A percentile compares a stretch with the other conserved stretches of the same genome.
Evolutionary conservation across 345 rosid genomes (phyloP).

Genomic region (Citrus medica): DNA sequence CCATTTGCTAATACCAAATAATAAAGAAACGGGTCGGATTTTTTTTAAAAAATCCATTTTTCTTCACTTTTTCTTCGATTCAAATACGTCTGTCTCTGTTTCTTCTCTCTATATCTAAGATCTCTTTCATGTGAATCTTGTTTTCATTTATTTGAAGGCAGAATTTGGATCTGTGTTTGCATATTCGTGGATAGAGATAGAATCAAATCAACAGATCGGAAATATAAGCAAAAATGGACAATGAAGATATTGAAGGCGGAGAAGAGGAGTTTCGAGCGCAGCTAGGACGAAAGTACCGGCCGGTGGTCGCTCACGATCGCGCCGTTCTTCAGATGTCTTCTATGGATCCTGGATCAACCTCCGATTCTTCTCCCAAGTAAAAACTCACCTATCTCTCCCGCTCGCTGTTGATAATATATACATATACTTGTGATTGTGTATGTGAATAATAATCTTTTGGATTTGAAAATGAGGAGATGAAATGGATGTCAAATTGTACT

Average conservation of each 20-base stretch:
- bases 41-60: not conserved
- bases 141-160: not conserved
- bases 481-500: not conserved
- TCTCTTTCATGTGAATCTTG: not conserved
- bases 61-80: not conserved
- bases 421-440: not conserved
- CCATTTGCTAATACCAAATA: not conserved
- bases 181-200: no score
- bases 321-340: conserved; percentile 94
- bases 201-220: not conserved
- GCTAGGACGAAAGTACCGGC: conserved; percentile 68
- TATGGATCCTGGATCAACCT: conserved; percentile 73
- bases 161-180: conserved; percentile 7
- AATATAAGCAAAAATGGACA: conserved; percentile 44
- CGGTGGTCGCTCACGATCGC: conserved; percentile 82
- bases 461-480: not conserved
- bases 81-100: not conserved
- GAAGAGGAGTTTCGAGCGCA: conserved; percentile 51
- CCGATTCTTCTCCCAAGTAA: conserved; percentile 28
- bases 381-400: not conserved
- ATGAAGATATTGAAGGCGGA: conserved; percentile 65
- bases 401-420: not conserved
- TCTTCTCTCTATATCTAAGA: not conserved
- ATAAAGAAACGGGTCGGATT: not conserved
- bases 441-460: not conserved